Base-by-base conservation (phyloP, 768 basidiomycete genomes). In the Pulveroboletus ravenelii region DNA sequence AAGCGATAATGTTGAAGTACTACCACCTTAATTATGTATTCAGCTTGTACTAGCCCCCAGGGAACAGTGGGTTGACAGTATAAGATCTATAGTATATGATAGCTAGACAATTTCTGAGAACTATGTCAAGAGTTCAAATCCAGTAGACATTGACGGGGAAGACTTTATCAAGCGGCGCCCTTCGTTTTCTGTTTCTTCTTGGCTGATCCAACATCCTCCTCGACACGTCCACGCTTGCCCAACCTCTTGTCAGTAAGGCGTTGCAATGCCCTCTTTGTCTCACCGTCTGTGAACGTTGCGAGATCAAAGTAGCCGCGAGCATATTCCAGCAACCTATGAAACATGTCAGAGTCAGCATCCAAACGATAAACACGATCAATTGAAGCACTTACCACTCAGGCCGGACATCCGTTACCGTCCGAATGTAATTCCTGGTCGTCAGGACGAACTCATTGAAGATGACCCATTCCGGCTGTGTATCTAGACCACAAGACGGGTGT, bases 391-490 rank as follows among this genome's bases (percentile, higher is more conserved):
- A 90, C 93, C 96, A 98, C 61, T 95, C 93, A 3, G 87, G 78
- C 62, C 79, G 75, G 48, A 95, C 79, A 47, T 93, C 91, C 0
- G 93, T 85, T 17, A 95, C 91, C 0, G 90, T 95, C 27, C 96
- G 84, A 62, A 99, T 93, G 62, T 87, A 98, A 52, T 80, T 84
- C 42, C 84, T 71, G 6, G 90, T 89, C 7, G 94, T 98, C 57
- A 97, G 70, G 10, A 97, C 92, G 59, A 97, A 99, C 70, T 95
- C 93, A 62, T 94, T 92, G 75, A 88, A 93, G 9, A 90, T 65
- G 3, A 94, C 90, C 93, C 91, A 94, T 59, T 93, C 91, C 3
- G 93, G 93, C 51, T 85, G 85, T 10, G 81, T 81, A 54, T 92
- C 89, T 41, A 96, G 72, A 29, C 92, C 92, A 53, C 90, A 94